These are phyloP conservation scores for Paramecium primaurelia DNA, from an alignment of 73 alveolate genomes.

Conservation along the genomic window DNA sequence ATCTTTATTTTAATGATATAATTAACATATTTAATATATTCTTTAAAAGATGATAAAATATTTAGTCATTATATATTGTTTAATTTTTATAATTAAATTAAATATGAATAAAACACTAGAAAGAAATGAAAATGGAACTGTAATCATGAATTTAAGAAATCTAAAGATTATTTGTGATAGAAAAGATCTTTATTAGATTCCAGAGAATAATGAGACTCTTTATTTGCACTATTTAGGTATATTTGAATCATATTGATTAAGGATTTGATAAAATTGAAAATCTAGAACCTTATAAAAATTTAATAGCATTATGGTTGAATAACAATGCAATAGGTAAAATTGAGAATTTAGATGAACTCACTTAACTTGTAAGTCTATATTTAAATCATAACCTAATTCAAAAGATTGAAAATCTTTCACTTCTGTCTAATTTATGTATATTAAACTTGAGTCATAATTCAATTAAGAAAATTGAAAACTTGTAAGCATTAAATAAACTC, in stretches of 20 bases:
- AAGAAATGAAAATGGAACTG: slow-evolving; percentile 51
- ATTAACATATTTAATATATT: no score
- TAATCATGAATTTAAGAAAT: slow-evolving; percentile 48
- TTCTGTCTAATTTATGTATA: slow-evolving; percentile 71
- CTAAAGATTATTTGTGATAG: slow-evolving; percentile 48
- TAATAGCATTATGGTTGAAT: slow-evolving; percentile 83
- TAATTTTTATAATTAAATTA: not conserved
- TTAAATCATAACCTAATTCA: slow-evolving; percentile 86
- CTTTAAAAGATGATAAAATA: not conserved
- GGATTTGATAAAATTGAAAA: slow-evolving; percentile 81
- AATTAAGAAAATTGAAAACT: slow-evolving; percentile 77
- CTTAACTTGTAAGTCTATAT: slow-evolving; percentile 73
- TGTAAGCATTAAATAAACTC: slow-evolving; percentile 12
- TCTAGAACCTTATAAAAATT: slow-evolving; percentile 81
- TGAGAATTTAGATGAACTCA: slow-evolving; percentile 80
- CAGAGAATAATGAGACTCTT: slow-evolving; percentile 92
- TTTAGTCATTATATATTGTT: not conserved
- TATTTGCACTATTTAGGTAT: slow-evolving; percentile 86
- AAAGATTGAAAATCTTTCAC: slow-evolving; percentile 74
- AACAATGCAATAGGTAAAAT: slow-evolving; percentile 88
- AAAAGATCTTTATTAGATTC: slow-evolving; percentile 52
- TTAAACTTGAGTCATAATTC: slow-evolving; percentile 84
- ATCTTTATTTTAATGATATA: no score
- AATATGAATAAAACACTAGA: slow-evolving; percentile 43
- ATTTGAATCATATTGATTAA: not conserved